Evolutionary conservation across 768 basidiomycete species (phyloP).

Genomic region (Termitomyces sp.): DNA sequence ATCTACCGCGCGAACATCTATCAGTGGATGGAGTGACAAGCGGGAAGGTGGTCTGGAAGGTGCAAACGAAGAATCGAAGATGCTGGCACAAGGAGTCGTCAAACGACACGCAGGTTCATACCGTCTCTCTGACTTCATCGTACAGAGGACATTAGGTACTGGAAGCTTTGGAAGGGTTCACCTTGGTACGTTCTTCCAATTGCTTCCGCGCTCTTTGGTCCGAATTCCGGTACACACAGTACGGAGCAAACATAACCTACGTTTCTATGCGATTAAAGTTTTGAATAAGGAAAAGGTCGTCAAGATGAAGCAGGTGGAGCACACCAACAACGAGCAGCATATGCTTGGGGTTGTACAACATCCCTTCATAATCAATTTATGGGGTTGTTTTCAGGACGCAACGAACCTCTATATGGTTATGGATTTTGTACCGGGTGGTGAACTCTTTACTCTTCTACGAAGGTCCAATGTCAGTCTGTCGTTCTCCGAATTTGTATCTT

Average conservation of each 20-base stretch:
- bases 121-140: slow-evolving; percentile 69
- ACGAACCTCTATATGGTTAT: slow-evolving; percentile 97
- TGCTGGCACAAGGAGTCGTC: slow-evolving; percentile 18
- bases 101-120: slow-evolving; percentile 61
- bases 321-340: slow-evolving; percentile 91
- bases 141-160: slow-evolving; percentile 83
- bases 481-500: slow-evolving; percentile 7
- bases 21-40: slow-evolving; percentile 40
- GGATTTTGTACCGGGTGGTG: slow-evolving; percentile 95
- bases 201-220: slow-evolving; percentile 6
- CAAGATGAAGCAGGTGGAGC: slow-evolving; percentile 91
- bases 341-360: slow-evolving; percentile 85
- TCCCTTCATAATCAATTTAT: slow-evolving; percentile 93
- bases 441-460: slow-evolving; percentile 89
- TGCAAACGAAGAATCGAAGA: slow-evolving; percentile 21
- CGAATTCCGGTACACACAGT: slow-evolving; percentile 37
- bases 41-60: slow-evolving; percentile 30
- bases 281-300: slow-evolving; percentile 91
- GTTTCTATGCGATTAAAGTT: slow-evolving; percentile 95
- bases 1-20: slow-evolving; percentile 62
- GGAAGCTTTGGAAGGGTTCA: slow-evolving; percentile 98
- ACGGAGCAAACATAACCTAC: slow-evolving; percentile 88
- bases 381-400: slow-evolving; percentile 92
- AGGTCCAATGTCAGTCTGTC: slow-evolving; percentile 69
- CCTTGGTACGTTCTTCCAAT: slow-evolving; percentile 46